Evolutionary conservation across 2,329 filamentous ascomycete genomes (phyloP), one percentile per base, ranked within the genome.

Genomic region (Colletotrichum sp.): DNA sequence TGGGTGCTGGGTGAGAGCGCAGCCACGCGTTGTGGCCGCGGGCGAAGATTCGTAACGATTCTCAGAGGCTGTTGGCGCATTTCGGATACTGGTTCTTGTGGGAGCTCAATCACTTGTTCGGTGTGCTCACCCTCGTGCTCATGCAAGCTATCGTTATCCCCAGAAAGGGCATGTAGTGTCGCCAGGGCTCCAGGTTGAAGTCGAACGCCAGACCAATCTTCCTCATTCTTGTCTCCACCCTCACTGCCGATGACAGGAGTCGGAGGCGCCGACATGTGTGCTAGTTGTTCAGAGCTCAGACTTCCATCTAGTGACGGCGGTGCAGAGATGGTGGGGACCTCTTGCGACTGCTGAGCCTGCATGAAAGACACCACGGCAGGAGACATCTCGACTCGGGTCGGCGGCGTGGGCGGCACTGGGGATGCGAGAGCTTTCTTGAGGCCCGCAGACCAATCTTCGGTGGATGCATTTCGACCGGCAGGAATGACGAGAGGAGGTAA

Each of bases 251-350:
- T 89, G 76, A 96, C 90, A 16, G 96, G 96, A 1, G 96, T 98
- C 13, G 95, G 92, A 7, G 96, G 96, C 65, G 95, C 95, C 81
- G 95, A 98, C 83, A 96, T 90, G 69, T 90, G 91, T 3, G 95
- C 95, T 84, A 98, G 90, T 83, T 98, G 96, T 82, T 98, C 96
- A 3, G 96, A 98, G 10, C 93, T 94, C 80, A 97, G 87, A 85
- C 95, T 98, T 26, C 96, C 96, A 85, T 98, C 96, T 5, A 98
- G 89, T 6, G 96, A 98, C 5, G 96, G 96, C 6, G 96, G 94
- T 7, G 95, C 94, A 71, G 95, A 96, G 34, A 92, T 90, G 44
- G 92, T 93, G 3, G 95, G 95, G 5, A 96, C 89, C 64, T 92
- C 90, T 26, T 93, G 89, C 32, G 91, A 82, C 76, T 92, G 91